These are phyloP conservation scores for Pythium vanterpoolii DNA, from an alignment of 352 stramenopile genomes.

Conservation along the genomic window DNA sequence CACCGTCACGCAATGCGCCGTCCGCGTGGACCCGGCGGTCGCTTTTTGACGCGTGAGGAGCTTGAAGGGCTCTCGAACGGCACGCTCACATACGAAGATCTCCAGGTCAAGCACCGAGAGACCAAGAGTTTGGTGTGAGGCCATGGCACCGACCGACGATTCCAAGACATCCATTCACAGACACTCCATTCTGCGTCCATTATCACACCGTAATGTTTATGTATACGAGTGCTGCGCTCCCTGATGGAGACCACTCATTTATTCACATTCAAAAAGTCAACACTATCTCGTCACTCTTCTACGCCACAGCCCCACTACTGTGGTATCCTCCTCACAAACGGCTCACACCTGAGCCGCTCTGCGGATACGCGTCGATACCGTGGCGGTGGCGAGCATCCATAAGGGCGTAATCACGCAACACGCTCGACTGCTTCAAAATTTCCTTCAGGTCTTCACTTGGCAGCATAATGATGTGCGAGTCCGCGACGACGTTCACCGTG, in stretches of 20 bases:
- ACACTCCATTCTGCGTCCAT: background rate
- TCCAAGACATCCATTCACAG: background rate
- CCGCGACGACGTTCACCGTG: conserved; percentile 45
- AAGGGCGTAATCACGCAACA: conserved; percentile 18
- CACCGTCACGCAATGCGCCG: conserved; percentile 88
- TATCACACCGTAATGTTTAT: conserved; percentile 20
- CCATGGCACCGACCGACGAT: too few species aligned
- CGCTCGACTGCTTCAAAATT: conserved; percentile 39
- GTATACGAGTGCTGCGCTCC: conserved; percentile 14
- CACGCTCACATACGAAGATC: conserved; percentile 58
- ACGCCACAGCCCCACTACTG: background rate
- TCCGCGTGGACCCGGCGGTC: conserved; percentile 72
- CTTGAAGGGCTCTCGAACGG: conserved; percentile 69
- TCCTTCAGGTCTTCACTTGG: conserved; percentile 56
- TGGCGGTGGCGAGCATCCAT: conserved; percentile 16
- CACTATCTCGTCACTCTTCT: background rate
- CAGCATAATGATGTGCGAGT: conserved; percentile 65
- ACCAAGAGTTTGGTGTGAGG: conserved; percentile 25
- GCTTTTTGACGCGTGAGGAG: conserved; percentile 83
- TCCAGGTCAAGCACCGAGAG: conserved; percentile 32
- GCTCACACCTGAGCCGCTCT: conserved; percentile 2
- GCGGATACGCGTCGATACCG: background rate
- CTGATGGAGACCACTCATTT: conserved; percentile 2
- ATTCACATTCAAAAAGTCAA: background rate
- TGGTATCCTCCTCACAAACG: conserved; percentile 11